These are phyloP conservation scores for Epichloe bromicola DNA, from an alignment of 2,329 filamentous ascomycete species.

Conservation along the genomic window DNA sequence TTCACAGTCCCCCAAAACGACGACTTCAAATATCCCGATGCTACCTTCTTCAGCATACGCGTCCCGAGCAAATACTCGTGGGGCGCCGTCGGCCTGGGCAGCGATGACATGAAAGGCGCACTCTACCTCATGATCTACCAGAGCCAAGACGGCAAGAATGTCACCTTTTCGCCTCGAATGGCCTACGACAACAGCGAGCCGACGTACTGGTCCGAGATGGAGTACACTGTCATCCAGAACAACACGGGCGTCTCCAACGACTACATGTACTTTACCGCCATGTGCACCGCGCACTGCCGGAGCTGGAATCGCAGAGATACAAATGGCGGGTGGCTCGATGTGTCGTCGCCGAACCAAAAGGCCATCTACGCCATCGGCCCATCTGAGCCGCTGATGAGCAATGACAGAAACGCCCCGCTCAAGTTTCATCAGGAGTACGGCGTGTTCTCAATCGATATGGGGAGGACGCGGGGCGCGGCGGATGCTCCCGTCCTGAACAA, in stretches of 20 bases:
- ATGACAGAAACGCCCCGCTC: conserved; percentile 30
- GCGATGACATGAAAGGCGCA: conserved; percentile 35
- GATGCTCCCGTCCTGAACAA: conserved; percentile 28
- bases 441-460: conserved; percentile 42
- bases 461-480: conserved; percentile 31
- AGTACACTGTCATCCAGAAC: conserved; percentile 27
- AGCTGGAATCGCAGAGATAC: conserved; percentile 27
- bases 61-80: conserved; percentile 33
- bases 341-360: conserved; percentile 30
- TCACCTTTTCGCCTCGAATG: conserved; percentile 43
- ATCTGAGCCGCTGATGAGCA: conserved; percentile 26
- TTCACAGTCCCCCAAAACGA: conserved; percentile 34
- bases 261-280: conserved; percentile 35
- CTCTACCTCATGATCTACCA: conserved; percentile 44
- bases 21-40: conserved; percentile 22
- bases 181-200: conserved; percentile 40
- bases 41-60: conserved; percentile 40
- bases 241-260: conserved; percentile 35
- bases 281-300: conserved; percentile 37
- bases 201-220: conserved; percentile 28
- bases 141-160: conserved; percentile 30
- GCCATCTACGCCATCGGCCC: conserved; percentile 47
- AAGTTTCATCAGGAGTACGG: conserved; percentile 41
- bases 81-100: conserved; percentile 43
- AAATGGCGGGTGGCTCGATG: conserved; percentile 32